These are phyloP conservation scores for Tetraselmis chui DNA, from an alignment of 139 green algal species.

Conservation along the genomic window DNA sequence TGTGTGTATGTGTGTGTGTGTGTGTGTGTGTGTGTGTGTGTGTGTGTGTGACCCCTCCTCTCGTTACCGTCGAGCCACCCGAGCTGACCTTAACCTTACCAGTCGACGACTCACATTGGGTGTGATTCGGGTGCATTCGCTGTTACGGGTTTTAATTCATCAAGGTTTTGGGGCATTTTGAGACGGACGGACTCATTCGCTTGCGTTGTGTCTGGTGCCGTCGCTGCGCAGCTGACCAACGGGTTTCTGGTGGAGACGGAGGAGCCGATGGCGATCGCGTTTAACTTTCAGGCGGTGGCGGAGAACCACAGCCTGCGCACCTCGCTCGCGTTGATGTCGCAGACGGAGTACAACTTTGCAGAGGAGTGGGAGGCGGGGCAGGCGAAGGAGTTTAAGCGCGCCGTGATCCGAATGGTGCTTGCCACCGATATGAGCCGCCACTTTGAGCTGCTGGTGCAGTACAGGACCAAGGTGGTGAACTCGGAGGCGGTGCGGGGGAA, in stretches of 20 bases:
- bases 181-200: too few relatives aligned
- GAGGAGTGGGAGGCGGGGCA: neutral
- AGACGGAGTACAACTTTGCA: neutral
- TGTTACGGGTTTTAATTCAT: too few relatives aligned
- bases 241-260: neutral
- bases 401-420: conserved; percentile 44
- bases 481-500: neutral
- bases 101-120: too few relatives aligned
- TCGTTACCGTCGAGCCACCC: too few relatives aligned
- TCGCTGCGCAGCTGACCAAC: neutral
- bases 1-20: too few relatives aligned
- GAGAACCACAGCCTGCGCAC: neutral
- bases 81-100: too few relatives aligned
- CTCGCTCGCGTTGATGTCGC: neutral
- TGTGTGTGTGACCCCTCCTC: too few relatives aligned
- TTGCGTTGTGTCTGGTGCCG: too few relatives aligned
- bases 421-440: conserved; percentile 53
- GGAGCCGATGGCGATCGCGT: neutral
- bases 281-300: neutral
- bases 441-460: conserved; percentile 16
- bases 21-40: too few relatives aligned
- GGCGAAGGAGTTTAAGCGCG: neutral
- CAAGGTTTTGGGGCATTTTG: too few relatives aligned
- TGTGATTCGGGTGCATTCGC: too few relatives aligned
- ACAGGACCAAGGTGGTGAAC: neutral